Base-by-base conservation (phyloP, 768 basidiomycete genomes). In the Lyophyllum atratum region DNA sequence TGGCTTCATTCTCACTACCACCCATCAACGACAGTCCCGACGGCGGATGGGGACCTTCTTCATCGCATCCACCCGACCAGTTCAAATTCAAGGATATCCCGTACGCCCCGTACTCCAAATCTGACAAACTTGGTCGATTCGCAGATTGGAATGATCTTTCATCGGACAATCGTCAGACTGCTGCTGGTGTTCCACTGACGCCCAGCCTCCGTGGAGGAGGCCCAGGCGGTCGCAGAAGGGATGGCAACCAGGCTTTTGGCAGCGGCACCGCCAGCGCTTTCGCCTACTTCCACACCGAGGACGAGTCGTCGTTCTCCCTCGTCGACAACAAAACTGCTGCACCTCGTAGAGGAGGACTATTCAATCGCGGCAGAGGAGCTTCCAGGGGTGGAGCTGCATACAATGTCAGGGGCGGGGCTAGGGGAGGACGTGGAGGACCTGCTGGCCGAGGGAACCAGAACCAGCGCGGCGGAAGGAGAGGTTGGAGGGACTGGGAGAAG, bases 11-110 rank as follows among this genome's bases (percentile, higher is more conserved):
- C 75, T 81, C 85, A 50, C 80, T 98, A 34, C 95, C 95, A 40
- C 82, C 83, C 1, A 93, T 98, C 61, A 83, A 92, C 73, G 94
- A 96, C 71, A 95, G 93, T 74, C 88, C 89, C 37, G 94, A 95
- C 65, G 93, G 92, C 31, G 91, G 92, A 53, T 98, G 95, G 95
- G 93, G 93, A 1, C 92, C 94, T 6, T 85, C 89, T 3, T 83
- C 88, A 0, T 81, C 77, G 2, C 89, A 91, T 71, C 77, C 95
- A 21, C 95, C 96, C 1, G 80, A 89, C 44, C 88, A 93, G 61
- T 98, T 96, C 77, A 95, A 95, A 75, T 97, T 97, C 83, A 94
- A 93, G 74, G 97, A 98, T 66, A 97, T 98, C 58, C 97, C 97
- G 45, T 99, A 98, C 69, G 95, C 96, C 0, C 95, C 95, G 4